Evolutionary conservation across 805 yeast genomes (phyloP), one percentile per base, ranked within the genome.

Genomic region (Candida chilensis): DNA sequence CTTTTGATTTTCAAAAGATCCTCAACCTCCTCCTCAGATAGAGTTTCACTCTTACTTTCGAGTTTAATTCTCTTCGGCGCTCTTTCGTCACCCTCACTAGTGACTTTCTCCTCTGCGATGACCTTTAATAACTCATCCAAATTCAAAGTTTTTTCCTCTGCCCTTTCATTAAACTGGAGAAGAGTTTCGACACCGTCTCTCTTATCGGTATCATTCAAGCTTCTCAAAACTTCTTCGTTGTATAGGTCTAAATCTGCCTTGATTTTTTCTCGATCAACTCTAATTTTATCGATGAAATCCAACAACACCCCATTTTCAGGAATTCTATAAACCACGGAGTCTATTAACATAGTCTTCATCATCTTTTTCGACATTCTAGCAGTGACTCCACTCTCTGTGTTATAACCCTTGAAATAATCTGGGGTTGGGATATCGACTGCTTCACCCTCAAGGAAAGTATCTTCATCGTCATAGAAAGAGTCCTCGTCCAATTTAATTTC

Each of bases 301-400:
- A 83, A 52, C 25, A 80, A 52, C 5, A 85, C 64, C 42, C 80
- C 77, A 26, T 66, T 65, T 38, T 81, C 92, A 2, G 85, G 82
- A 4, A 85, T 49, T 33, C 79, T 57, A 50, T 76, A 79, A 1
- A 83, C 63, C 20, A 71, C 64, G 20, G 72, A 64, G 20, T 57
- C 53, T 41, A 27, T 44, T 35, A 45, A 49, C n/a, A 35, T 22
- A 3, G 38, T 25, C 20, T 35, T 37, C 27, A 34, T 31, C 37
- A 47, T 29, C 18, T 47, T 35, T 24, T 48, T 41, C 26, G 51
- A 48, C 30, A 37, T 29, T 3, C 28, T 30, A 2, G 67, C 65
- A 20, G 53, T 47, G 5, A 66, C 46, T 4, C 67, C 66, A 22
- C 41, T 37, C 5, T 37, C 34, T 1, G 60, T 50, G 31, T 56